Evolutionary conservation across 768 basidiomycete species (phyloP).

Genomic region (Basidioascus undulatus): DNA sequence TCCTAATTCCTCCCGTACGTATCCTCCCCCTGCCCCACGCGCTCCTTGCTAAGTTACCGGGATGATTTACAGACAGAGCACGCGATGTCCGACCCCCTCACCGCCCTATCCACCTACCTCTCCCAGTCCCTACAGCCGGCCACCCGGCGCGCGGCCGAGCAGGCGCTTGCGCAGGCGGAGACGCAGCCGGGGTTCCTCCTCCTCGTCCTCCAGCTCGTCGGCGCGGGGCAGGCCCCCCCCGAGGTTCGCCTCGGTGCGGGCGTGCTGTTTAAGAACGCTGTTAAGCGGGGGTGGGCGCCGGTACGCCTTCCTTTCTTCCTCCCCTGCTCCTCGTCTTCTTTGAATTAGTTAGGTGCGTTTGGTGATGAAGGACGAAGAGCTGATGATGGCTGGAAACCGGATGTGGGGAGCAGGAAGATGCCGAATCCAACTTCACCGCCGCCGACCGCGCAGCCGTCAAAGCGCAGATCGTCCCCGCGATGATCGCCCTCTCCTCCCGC

Average conservation of each 20-base stretch:
- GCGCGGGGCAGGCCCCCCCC: constrained; percentile 37
- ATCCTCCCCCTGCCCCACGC: too few species aligned
- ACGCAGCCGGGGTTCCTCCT: constrained; percentile 52
- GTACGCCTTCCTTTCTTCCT: constrained; percentile 23
- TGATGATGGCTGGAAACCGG: neutral
- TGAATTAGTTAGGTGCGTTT: too few species aligned
- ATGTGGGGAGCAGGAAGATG: constrained; percentile 10
- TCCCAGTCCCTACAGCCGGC: constrained; percentile 43
- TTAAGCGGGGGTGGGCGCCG: constrained; percentile 73
- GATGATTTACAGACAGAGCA: neutral
- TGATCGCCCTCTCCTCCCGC: constrained; percentile 54
- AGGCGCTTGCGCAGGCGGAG: constrained; percentile 40
- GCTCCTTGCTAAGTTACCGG: neutral
- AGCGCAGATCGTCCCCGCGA: constrained; percentile 59
- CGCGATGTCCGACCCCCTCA: constrained; percentile 20
- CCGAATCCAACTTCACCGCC: constrained; percentile 4
- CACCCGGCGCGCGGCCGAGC: constrained; percentile 58
- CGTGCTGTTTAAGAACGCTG: constrained; percentile 77
- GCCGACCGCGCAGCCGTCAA: constrained; percentile 48
- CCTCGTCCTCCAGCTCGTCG: constrained; percentile 52
- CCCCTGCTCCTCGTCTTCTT: neutral
- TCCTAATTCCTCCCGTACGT: too few species aligned
- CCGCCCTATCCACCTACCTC: constrained; percentile 45
- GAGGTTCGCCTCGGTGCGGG: constrained; percentile 58
- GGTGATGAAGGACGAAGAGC: too few species aligned